Evolutionary conservation across 345 rosid species (phyloP).

Genomic region (Eucalyptus virginea): DNA sequence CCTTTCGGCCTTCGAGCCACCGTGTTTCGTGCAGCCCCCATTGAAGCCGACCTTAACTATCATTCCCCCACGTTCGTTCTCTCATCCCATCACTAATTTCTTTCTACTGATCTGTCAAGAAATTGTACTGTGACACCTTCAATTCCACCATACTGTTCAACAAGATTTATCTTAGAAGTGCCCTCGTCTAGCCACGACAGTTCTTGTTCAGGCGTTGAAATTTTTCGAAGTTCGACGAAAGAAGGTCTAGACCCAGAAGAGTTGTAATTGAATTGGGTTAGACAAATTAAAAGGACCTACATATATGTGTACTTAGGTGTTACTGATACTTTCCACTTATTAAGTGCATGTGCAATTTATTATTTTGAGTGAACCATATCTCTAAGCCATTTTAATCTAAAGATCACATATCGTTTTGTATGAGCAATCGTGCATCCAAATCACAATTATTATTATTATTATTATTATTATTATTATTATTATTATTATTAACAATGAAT

Average conservation of each 20-base stretch:
- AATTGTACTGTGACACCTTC: not conserved
- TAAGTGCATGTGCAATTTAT: not conserved
- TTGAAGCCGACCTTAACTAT: not conserved
- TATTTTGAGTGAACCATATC: not conserved
- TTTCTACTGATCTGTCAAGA: not conserved
- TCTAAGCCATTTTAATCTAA: not conserved
- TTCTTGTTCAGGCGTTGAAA: not conserved
- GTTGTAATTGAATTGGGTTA: not conserved
- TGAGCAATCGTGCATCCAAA: not conserved
- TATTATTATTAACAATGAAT: not conserved
- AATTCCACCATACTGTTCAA: not conserved
- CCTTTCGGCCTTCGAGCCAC: not conserved
- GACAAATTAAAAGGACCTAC: not conserved
- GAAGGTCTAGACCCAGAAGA: not conserved
- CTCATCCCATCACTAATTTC: not conserved
- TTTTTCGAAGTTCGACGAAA: not conserved
- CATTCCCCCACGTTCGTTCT: conserved; percentile 4
- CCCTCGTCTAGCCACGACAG: not conserved
- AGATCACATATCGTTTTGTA: accelerated
- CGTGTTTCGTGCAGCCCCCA: conserved; percentile 29
- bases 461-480: not conserved
- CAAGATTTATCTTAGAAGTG: not conserved
- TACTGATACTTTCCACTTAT: not conserved
- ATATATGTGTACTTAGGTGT: not conserved
- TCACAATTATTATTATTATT: not conserved